Evolutionary conservation across 2,329 filamentous ascomycete species (phyloP), one percentile per base, ranked within the genome.

Genomic region (Chrysoporthe cubensis): DNA sequence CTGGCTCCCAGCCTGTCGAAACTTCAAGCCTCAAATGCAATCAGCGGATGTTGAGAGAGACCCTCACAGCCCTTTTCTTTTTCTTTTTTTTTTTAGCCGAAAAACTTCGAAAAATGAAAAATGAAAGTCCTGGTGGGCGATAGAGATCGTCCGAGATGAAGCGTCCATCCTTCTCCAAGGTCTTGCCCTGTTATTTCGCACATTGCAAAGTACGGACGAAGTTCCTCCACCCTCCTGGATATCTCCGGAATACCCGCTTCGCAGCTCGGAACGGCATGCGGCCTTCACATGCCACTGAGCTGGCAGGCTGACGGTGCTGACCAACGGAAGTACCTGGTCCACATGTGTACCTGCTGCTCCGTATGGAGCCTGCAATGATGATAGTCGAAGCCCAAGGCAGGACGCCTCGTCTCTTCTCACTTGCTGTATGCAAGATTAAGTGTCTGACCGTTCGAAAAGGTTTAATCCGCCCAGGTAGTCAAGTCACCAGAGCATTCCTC

Each of bases 181-280:
- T 8, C 54, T 40, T 6, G 54, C 32, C 54, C 54, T 40, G 34
- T 40, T n/a, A 40, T 40, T 40, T 34, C 32, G 34, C 54, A 46
- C 54, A 40, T 34, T 21, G 16, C 7, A 13, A 57, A 57, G 34
- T 57, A n/a, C 14, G 34, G 32, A 57, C 9, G 26, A 34, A 56
- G 13, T 5, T 9, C 34, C 32, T 57, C 54, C 21, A 54, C 50
- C 50, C 26, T 52, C 4, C 50, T 54, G 50, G 21, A 54, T 54
- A 54, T 54, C 54, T 57, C 54, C 54, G 54, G 54, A n/a, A 57
- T 57, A 40, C 18, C 54, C 54, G 54, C 40, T 34, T 57, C 32
- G 54, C 54, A 57, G 54, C 54, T 57, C 54, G 54, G 54, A 57
- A 57, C 54, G 54, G 54, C 54, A 21, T 32, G 54, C 54, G 32